A percentile compares a stretch with the other conserved stretches of the same genome.
These are phyloP conservation scores for Lagenidium giganteum DNA, from an alignment of 352 stramenopile species.

Conservation along the genomic window DNA sequence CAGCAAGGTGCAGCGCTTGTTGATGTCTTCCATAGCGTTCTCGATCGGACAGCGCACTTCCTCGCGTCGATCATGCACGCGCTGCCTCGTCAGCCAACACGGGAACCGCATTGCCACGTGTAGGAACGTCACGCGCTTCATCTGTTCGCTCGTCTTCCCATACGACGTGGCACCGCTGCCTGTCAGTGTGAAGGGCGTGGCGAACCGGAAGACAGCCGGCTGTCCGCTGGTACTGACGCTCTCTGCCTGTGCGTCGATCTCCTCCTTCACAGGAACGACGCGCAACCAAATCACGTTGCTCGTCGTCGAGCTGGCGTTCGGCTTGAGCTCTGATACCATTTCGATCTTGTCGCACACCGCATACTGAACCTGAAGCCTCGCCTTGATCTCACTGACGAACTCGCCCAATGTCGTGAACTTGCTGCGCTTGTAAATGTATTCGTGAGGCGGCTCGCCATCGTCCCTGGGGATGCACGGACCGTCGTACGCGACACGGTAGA, in stretches of 20 bases:
- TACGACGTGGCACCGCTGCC: constrained; percentile 35
- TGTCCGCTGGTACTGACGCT: no score
- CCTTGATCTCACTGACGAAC: constrained; percentile 60
- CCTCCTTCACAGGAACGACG: constrained; percentile 31
- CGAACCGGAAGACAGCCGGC: constrained; percentile 31
- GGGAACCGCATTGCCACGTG: constrained; percentile 37
- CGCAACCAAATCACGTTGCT: constrained; percentile 64
- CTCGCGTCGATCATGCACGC: constrained; percentile 31
- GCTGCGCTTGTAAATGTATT: constrained; percentile 76
- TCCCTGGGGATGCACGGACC: constrained; percentile 55
- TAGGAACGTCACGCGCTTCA: constrained; percentile 64
- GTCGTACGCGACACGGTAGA: constrained; percentile 51
- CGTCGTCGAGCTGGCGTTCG: constrained; percentile 22
- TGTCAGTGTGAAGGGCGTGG: constrained; percentile 51
- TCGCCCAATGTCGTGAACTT: constrained; percentile 63
- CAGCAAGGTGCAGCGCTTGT: constrained; percentile 49
- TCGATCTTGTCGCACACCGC: constrained; percentile 52
- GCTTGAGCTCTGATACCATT: constrained; percentile 46
- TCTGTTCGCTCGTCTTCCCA: constrained; percentile 58
- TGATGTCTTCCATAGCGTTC: constrained; percentile 74
- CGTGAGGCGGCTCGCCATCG: constrained; percentile 26
- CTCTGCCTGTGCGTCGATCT: background rate
- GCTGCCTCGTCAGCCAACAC: constrained; percentile 40
- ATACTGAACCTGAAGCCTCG: constrained; percentile 43
- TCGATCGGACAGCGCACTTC: constrained; percentile 60